phyloP scores from a whole-genome alignment of 2,329 filamentous ascomycete genomes.

The Aspergillus persii region DNA sequence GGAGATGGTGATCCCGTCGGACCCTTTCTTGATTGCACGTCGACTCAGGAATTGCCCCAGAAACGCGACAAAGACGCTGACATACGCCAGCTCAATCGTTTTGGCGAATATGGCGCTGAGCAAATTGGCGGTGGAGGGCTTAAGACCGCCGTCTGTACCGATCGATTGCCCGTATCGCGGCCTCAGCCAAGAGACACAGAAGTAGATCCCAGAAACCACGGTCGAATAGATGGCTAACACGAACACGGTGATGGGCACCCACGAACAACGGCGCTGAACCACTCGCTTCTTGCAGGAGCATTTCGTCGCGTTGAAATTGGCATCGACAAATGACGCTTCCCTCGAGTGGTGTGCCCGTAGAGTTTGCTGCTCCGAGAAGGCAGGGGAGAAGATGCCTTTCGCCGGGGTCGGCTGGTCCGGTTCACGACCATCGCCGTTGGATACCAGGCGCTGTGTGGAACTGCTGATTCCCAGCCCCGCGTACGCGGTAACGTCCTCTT shows the following conservation, averaged over 20 bases:
- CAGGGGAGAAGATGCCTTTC: background rate
- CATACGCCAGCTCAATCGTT: conserved; percentile 73
- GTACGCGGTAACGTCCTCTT: background rate
- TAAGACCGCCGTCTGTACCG: conserved; percentile 46
- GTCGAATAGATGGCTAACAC: conserved; percentile 40
- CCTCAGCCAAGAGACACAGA: conserved; percentile 58
- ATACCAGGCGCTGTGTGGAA: background rate
- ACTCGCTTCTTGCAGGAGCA: background rate
- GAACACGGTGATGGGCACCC: conserved; percentile 35
- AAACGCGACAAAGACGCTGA: conserved; percentile 72
- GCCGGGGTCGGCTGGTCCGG: background rate
- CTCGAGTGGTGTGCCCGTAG: background rate
- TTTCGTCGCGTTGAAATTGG: background rate
- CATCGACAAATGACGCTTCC: background rate
- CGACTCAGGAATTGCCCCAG: conserved; percentile 73
- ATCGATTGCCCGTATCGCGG: conserved; percentile 62
- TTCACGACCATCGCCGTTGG: background rate
- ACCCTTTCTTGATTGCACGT: conserved; percentile 60
- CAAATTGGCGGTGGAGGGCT: conserved; percentile 63
- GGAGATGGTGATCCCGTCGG: conserved; percentile 67
- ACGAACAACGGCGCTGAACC: conserved; percentile 33
- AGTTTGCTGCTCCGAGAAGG: background rate
- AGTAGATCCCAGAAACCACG: conserved; percentile 51
- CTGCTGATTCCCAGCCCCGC: background rate
- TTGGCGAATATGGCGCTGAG: conserved; percentile 71